Conservation (phyloP, 2,329 filamentous ascomycete genomes). For the Aureobasidium musti region DNA sequence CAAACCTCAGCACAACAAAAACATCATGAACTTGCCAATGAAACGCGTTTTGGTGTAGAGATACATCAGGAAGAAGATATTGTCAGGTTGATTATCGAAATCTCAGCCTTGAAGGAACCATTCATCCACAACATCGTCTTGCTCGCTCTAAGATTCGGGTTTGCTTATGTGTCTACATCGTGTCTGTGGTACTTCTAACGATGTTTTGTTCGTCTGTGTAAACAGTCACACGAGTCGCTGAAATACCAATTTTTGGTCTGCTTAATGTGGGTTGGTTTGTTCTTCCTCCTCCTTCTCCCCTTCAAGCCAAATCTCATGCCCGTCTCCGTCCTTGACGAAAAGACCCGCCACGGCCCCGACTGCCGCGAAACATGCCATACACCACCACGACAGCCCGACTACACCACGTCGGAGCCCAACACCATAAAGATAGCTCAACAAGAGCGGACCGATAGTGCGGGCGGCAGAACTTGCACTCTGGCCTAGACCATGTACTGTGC, state of each 20-base stretch:
- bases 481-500: constrained; percentile 61
- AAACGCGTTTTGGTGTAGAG: no score
- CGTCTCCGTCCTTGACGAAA: constrained; percentile 64
- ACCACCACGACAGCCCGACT: constrained; percentile 62
- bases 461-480: constrained; percentile 58
- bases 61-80: no score
- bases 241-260: neutral
- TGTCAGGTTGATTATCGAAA: no score
- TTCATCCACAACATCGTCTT: no score
- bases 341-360: constrained; percentile 60
- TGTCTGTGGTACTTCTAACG: neutral
- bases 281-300: constrained; percentile 44
- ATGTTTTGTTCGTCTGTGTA: neutral
- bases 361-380: constrained; percentile 55
- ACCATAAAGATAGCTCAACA: constrained; percentile 57
- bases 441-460: constrained; percentile 57
- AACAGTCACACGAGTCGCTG: neutral
- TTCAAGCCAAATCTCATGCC: constrained; percentile 60
- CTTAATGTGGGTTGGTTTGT: neutral
- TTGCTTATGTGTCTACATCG: neutral
- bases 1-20: no score
- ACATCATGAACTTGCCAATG: no score
- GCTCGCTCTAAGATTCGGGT: no score
- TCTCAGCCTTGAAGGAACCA: no score
- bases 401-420: constrained; percentile 55